Base-by-base conservation (phyloP, 148 eudicot species). In the Rhododendron vialii region DNA sequence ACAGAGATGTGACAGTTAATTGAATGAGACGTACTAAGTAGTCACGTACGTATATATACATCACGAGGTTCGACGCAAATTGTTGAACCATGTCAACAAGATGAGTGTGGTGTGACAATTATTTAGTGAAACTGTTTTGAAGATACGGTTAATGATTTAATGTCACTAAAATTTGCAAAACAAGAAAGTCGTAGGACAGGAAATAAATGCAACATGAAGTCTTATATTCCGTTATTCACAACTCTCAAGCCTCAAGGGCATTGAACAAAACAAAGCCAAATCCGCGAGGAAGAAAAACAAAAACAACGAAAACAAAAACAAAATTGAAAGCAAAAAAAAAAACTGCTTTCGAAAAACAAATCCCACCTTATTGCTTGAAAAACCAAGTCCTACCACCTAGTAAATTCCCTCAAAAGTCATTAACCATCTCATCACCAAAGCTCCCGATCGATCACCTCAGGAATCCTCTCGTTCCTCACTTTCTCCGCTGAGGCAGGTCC, bases 401-500 rank as follows among this genome's bases (percentile, higher is more conserved):
- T 38, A 18, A 17, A 36, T 17, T 38, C 47, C 33, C 28, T 24
- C 82, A 22, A 48, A 87, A 91, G 28, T 86, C 92, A 89, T 87
- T 84, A 22, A 41, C 8, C 7, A 41, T 41, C 45, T 41, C 45
- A 41, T 41, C 45, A 5, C 78, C 84, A 75, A 82, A 83, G 71
- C 90, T 87, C 84, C 87, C 81, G 6, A 87, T 53, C 81, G 6
- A 87, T 53, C 18, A 89, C 84, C 87, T 85, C 43, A 41, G 43
- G 43, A 41, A 41, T 7, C 43, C 3, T 35, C 2, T 35, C 1
- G 36, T 41, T 41, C 43, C 5, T 6, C 7, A 41, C 45, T 41
- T 41, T 41, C 43, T 41, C 1, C 7, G 0, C 43, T 7, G 7
- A 5, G 38, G 38, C 38, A 41, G 43, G 5, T 41, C 43, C 43